Conservation (phyloP, 2,329 filamentous ascomycete species). For the Bisporella sp. region DNA sequence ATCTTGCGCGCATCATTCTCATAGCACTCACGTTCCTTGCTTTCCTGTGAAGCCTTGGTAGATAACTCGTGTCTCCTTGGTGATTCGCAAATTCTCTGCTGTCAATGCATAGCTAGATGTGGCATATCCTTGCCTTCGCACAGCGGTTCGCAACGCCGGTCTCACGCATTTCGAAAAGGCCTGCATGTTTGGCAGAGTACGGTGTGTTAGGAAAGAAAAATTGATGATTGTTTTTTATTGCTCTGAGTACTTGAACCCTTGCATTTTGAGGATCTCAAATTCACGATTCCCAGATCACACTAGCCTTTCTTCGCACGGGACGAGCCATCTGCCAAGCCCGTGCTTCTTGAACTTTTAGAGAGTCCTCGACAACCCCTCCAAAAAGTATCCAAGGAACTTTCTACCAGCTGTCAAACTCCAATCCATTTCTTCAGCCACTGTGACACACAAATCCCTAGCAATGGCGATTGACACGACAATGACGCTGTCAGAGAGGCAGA, state of each 20-base stretch:
- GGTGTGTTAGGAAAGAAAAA: slow-evolving; percentile 19
- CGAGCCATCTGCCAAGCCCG: too few species aligned
- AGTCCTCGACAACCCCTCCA: too few species aligned
- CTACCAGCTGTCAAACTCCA: too few species aligned
- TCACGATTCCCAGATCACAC: neutral
- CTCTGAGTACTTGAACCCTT: too few species aligned
- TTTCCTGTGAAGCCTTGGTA: slow-evolving; percentile 97
- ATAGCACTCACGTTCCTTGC: slow-evolving; percentile 77
- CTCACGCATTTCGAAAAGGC: slow-evolving; percentile 67
- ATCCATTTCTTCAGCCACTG: too few species aligned
- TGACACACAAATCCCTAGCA: too few species aligned
- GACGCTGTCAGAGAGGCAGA: slow-evolving; percentile 42
- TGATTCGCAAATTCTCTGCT: slow-evolving; percentile 85
- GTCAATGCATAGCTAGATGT: slow-evolving; percentile 65
- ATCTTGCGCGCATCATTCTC: neutral
- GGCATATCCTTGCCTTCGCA: slow-evolving; percentile 70
- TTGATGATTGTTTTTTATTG: slow-evolving; percentile 4
- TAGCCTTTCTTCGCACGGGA: too few species aligned
- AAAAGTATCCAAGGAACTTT: too few species aligned
- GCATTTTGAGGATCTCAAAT: neutral
- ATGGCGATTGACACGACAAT: slow-evolving; percentile 59
- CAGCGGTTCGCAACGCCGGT: slow-evolving; percentile 60
- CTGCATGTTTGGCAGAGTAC: slow-evolving; percentile 61
- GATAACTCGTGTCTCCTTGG: slow-evolving; percentile 85
- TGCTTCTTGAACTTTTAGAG: too few species aligned